These are phyloP conservation scores for Globisporangium alternatum DNA, from an alignment of 352 stramenopile genomes.

Conservation along the genomic window DNA sequence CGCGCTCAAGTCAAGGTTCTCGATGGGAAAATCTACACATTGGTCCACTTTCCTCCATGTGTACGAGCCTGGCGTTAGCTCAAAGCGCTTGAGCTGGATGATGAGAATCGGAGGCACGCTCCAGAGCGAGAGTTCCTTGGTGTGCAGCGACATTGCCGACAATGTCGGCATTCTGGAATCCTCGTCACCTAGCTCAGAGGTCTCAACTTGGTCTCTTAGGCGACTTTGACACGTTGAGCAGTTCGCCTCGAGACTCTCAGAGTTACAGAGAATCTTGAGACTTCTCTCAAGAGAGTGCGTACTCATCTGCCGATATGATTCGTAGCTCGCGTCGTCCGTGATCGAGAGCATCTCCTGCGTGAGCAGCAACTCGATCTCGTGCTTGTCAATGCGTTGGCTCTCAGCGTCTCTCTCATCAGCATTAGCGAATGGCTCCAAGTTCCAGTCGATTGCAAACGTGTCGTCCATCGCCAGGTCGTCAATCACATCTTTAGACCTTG, in stretches of 20 bases:
- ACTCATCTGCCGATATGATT: constrained; percentile 23
- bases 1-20: constrained; percentile 73
- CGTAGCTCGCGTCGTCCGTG: constrained; percentile 40
- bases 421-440: constrained; percentile 17
- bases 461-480: constrained; percentile 44
- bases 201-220: neutral
- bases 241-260: constrained; percentile 36
- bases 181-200: neutral
- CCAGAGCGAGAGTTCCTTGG: constrained; percentile 50
- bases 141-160: constrained; percentile 26
- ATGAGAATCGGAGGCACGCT: constrained; percentile 54
- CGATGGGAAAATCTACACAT: constrained; percentile 90
- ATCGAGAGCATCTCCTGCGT: constrained; percentile 20
- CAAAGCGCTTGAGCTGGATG: constrained; percentile 70
- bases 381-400: neutral
- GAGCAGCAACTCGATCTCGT: constrained; percentile 22
- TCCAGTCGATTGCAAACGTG: constrained; percentile 70
- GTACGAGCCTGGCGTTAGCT: constrained; percentile 53
- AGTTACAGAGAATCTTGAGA: constrained; percentile 44
- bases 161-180: neutral
- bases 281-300: constrained; percentile 36
- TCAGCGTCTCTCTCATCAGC: neutral
- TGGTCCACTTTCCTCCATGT: constrained; percentile 78
- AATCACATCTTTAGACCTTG: constrained; percentile 23
- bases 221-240: constrained; percentile 36